Evolutionary conservation across 768 basidiomycete species (phyloP).

Genomic region (Coprinopsis strossmayeri): DNA sequence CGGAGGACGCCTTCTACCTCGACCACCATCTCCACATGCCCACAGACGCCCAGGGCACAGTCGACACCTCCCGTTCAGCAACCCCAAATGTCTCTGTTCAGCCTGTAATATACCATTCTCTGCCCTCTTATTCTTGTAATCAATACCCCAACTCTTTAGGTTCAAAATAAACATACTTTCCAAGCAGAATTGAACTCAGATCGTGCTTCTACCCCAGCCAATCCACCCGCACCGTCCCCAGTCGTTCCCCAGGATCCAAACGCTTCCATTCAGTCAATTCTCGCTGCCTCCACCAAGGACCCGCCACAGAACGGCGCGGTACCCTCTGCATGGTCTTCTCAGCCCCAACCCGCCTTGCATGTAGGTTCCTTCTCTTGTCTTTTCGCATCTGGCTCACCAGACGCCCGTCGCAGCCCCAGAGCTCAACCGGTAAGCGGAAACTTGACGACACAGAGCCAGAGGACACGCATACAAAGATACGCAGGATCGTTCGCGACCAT

Average conservation of each 20-base stretch:
- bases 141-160: slow-evolving; percentile 21
- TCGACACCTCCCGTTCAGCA: slow-evolving; percentile 14
- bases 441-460: slow-evolving; percentile 61
- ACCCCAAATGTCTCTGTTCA: slow-evolving; percentile 21
- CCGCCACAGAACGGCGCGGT: slow-evolving; percentile 32
- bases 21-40: slow-evolving; percentile 40
- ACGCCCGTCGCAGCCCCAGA: slow-evolving; percentile 20
- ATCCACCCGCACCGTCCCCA: slow-evolving; percentile 19
- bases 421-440: slow-evolving; percentile 64
- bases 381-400: neutral
- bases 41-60: slow-evolving; percentile 17
- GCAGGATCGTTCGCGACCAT: slow-evolving; percentile 79
- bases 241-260: slow-evolving; percentile 32
- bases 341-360: slow-evolving; percentile 22
- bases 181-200: slow-evolving; percentile 11
- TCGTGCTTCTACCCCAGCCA: slow-evolving; percentile 23
- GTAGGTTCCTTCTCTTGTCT: slow-evolving; percentile 12
- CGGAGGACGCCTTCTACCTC: slow-evolving; percentile 36
- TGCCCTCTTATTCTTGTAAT: slow-evolving; percentile 18
- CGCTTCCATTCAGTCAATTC: slow-evolving; percentile 43
- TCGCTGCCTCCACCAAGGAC: slow-evolving; percentile 45
- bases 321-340: slow-evolving; percentile 32
- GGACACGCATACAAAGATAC: slow-evolving; percentile 70
- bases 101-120: slow-evolving; percentile 25
- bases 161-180: slow-evolving; percentile 20